Conservation (phyloP, 2,329 filamentous ascomycete species). For the Rosellinia necatrix region DNA sequence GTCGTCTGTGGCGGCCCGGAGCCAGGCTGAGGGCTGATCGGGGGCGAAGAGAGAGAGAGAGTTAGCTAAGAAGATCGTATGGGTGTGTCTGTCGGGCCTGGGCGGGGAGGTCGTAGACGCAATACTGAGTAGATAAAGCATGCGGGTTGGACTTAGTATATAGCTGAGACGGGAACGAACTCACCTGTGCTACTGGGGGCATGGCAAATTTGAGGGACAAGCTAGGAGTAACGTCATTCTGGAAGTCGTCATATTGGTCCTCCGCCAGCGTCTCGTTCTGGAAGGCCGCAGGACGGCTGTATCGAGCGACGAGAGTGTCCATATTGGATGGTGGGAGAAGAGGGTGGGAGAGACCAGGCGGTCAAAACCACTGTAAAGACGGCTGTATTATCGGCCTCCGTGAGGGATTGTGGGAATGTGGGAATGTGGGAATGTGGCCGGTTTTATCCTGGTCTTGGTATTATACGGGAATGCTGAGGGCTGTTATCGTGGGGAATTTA, state of each 20-base stretch:
- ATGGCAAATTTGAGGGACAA: conserved; percentile 93
- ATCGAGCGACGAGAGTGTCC: conserved; percentile 92
- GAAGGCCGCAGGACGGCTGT: conserved; percentile 78
- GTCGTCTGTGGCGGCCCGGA: conserved; percentile 96
- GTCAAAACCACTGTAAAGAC: not conserved
- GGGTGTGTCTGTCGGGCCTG: not conserved
- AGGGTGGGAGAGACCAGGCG: conserved; percentile 1
- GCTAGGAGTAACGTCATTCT: conserved; percentile 71
- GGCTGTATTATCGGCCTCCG: not conserved
- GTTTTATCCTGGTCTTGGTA: too few relatives aligned
- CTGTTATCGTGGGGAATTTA: conserved; percentile 26
- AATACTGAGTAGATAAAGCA: not conserved
- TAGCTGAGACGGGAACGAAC: too few relatives aligned
- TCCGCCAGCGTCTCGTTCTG: conserved; percentile 72
- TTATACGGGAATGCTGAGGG: not conserved
- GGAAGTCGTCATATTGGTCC: conserved; percentile 75
- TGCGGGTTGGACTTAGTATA: not conserved
- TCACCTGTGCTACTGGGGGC: conserved; percentile 87
- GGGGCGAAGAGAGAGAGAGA: conserved; percentile 13
- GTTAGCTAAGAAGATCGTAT: conserved; percentile 13
- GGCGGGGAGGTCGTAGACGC: not conserved
- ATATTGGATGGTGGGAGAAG: conserved; percentile 54
- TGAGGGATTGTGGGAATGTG: conserved; percentile 9
- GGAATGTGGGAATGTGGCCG: not conserved
- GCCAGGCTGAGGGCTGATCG: conserved; percentile 82